Base-by-base conservation (phyloP, 2,329 filamentous ascomycete species). In the Colletotrichum australisinense region DNA sequence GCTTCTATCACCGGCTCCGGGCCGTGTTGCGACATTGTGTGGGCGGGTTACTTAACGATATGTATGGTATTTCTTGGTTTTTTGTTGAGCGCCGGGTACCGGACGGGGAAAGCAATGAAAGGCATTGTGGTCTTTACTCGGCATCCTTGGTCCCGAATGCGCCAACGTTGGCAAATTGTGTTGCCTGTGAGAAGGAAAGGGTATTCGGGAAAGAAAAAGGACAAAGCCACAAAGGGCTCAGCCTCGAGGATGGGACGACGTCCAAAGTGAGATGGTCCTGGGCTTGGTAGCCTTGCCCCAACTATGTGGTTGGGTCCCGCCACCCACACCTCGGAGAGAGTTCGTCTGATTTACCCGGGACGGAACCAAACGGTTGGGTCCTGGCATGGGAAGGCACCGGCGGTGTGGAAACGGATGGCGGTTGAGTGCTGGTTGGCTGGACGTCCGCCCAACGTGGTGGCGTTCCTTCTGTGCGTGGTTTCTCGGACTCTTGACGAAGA, bases 11-110 rank as follows among this genome's bases (percentile, higher is more conserved):
- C 46, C 60, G 49, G 71, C 67, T 73, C 67, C 67, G 60, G 67
- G 67, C 70, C 67, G 60, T 57, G 71, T 60, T 65, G 71, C 71
- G 71, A 62, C 71, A 70, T 63, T 73, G 59, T 56, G 60, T 49
- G 67, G 67, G 49, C 28, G 35, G 60, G 59, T 58, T 70, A 70
- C 52, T 65, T 70, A 70, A 71, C 71, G 71, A 73, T 70, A 38
- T 73, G 63, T 71, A 73, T 70, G 67, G 67, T 65, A 73, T 57
- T 57, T 69, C 30, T 49, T 57, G 30, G 46, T 46, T 16, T 16
- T 46, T 56, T 60, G 42, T 66, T 70, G 28, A 62, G 55, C 55
- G 24, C 60, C 60, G 55, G 71, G 35, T 60, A 73, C 56, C 26
- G 16, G 60, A 30, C 55, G 30, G 30, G 46, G 55, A 73, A 49